These are phyloP conservation scores for Termitomyces sp. DNA, from an alignment of 1,284 basidiomycete genomes.

Conservation along the genomic window DNA sequence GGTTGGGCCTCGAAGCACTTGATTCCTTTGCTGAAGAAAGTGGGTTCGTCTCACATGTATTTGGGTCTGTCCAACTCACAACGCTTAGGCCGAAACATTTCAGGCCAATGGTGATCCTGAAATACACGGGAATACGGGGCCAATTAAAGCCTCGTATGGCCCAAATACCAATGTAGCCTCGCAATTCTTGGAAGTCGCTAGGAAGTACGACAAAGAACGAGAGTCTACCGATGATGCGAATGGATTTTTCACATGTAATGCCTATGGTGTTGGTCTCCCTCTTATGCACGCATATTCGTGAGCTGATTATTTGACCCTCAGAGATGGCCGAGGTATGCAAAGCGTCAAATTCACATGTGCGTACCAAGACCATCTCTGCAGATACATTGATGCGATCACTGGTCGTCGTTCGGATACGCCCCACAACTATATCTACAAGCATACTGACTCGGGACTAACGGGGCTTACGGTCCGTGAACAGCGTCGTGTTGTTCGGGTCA, in stretches of 20 bases:
- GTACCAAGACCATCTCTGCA: conserved; percentile 10
- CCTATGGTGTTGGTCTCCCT: conserved; percentile 38
- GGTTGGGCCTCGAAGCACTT: conserved; percentile 51
- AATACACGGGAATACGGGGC: conserved; percentile 50
- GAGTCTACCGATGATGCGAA: conserved; percentile 38
- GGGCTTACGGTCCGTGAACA: conserved; percentile 38
- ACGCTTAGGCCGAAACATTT: conserved; percentile 45
- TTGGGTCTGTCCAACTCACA: not conserved
- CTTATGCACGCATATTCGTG: not conserved
- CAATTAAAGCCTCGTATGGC: conserved; percentile 44
- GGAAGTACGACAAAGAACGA: conserved; percentile 40
- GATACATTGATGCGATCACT: conserved; percentile 45
- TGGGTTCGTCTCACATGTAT: conserved; percentile 16
- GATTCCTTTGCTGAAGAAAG: conserved; percentile 50
- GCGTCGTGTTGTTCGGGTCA: conserved; percentile 39
- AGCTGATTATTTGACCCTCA: conserved; percentile 14
- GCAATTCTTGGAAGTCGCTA: conserved; percentile 43
- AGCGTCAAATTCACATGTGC: not conserved
- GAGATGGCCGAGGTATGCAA: conserved; percentile 34
- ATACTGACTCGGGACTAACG: conserved; percentile 27
- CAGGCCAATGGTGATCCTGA: conserved; percentile 26
- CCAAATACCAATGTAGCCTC: conserved; percentile 33
- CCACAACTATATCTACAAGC: conserved; percentile 53
- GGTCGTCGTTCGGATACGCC: conserved; percentile 56
- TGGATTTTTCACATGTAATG: conserved; percentile 34